Conservation (phyloP, 192 early-diverging fungal genomes). For the Phlyctochytrium arcticum region DNA sequence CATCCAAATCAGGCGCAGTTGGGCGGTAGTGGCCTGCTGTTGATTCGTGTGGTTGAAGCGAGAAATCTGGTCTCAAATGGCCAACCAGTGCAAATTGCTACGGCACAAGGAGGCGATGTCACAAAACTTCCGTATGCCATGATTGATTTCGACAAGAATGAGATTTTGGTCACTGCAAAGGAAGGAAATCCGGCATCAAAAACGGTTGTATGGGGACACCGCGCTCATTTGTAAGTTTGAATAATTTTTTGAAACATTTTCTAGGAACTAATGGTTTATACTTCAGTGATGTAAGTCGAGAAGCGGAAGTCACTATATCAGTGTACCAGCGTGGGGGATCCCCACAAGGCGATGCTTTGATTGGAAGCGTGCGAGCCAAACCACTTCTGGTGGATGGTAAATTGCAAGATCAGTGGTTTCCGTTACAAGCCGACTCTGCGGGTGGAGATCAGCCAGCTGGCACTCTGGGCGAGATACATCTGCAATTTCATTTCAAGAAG, state of each 20-base stretch:
- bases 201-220: slow-evolving; percentile 25
- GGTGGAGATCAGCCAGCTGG: slow-evolving; percentile 5
- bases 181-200: slow-evolving; percentile 26
- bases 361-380: slow-evolving; percentile 23
- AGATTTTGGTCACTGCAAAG: slow-evolving; percentile 57
- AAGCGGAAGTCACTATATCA: slow-evolving; percentile 26
- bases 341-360: slow-evolving; percentile 5
- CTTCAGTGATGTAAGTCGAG: slow-evolving; percentile 35
- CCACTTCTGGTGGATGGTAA: slow-evolving; percentile 27
- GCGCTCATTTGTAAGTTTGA: slow-evolving; percentile 35
- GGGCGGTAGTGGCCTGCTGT: slow-evolving; percentile 40
- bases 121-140: slow-evolving; percentile 70
- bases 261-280: slow-evolving; percentile 5
- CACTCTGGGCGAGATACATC: slow-evolving; percentile 26
- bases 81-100: slow-evolving; percentile 10
- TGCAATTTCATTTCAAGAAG: slow-evolving; percentile 32
- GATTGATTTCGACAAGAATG: slow-evolving; percentile 94
- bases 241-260: too few species aligned
- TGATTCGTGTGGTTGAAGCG: slow-evolving; percentile 81
- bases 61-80: slow-evolving; percentile 56
- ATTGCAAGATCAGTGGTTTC: slow-evolving; percentile 31
- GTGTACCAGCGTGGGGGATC: slow-evolving; percentile 26
- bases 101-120: slow-evolving; percentile 18
- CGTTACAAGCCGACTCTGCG: slow-evolving; percentile 11
- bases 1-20: slow-evolving; percentile 2